A percentile compares a stretch with the other conserved stretches of the same genome.
Evolutionary conservation across 345 rosid genomes (phyloP).

Genomic region (Conringia planisiliqua): DNA sequence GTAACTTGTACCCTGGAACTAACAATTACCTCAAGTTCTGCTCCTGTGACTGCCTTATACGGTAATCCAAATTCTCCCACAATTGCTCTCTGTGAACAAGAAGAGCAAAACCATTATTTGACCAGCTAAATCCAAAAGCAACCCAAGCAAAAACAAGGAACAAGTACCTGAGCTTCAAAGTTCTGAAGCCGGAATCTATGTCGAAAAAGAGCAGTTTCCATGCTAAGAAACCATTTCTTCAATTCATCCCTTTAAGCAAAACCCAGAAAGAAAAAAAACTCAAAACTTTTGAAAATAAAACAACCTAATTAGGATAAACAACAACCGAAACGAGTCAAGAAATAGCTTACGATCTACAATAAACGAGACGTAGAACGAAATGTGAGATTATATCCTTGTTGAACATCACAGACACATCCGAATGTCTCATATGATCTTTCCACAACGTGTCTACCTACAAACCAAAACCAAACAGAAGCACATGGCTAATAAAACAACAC

Average conservation of each 20-base stretch:
- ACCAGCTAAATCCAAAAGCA: neutral
- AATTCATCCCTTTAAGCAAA: conserved; percentile 62
- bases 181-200: conserved; percentile 43
- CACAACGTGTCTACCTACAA: conserved; percentile 46
- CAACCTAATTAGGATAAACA: neutral
- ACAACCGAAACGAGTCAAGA: neutral
- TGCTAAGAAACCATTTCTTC: conserved; percentile 87
- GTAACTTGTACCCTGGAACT: neutral
- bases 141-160: neutral
- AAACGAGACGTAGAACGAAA: conserved; percentile 80
- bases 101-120: neutral
- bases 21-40: conserved; percentile 67
- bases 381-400: conserved; percentile 84
- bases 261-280: neutral
- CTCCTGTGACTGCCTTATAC: conserved; percentile 53
- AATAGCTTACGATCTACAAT: conserved; percentile 77
- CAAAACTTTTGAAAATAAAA: neutral
- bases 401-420: conserved; percentile 41
- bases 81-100: conserved; percentile 47
- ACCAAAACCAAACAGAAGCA: neutral
- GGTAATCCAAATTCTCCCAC: conserved; percentile 71
- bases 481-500: neutral
- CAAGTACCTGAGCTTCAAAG: conserved; percentile 58
- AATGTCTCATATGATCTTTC: conserved; percentile 71
- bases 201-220: conserved; percentile 81